Percentiles rank a stretch among this genome's conserved stretches.
phyloP scores from a whole-genome alignment of 768 basidiomycete species.

The Trametes coccinea region DNA sequence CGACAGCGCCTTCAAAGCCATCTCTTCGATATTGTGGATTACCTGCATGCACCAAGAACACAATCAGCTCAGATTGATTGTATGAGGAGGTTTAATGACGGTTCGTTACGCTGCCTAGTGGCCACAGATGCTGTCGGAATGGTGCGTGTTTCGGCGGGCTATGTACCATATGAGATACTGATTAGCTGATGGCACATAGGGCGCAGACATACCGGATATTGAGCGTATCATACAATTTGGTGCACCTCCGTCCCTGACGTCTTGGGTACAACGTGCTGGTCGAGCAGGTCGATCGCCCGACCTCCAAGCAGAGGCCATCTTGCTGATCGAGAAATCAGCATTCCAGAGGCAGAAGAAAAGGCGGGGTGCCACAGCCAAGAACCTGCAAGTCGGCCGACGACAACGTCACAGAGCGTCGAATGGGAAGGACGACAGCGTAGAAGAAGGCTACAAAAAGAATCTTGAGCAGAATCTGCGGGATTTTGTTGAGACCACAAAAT shows the following conservation, averaged over 20 bases:
- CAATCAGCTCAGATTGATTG: neutral
- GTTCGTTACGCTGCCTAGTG: neutral
- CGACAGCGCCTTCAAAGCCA: neutral
- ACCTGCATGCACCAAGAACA: neutral
- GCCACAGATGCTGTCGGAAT: neutral
- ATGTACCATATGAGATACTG: neutral
- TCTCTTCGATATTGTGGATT: neutral
- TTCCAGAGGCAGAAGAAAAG: neutral
- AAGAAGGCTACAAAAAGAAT: conserved; percentile 21
- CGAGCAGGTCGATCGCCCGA: conserved; percentile 9
- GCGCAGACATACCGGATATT: conserved; percentile 36
- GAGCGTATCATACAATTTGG: conserved; percentile 39
- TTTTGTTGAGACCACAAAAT: conserved; percentile 32
- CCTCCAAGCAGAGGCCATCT: neutral
- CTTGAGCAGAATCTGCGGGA: conserved; percentile 33
- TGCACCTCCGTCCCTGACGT: conserved; percentile 33
- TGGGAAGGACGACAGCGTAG: neutral
- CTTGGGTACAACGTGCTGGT: conserved; percentile 35
- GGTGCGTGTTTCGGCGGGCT: neutral
- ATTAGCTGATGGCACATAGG: neutral
- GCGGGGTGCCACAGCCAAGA: neutral
- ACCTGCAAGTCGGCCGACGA: no score
- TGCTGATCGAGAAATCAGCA: neutral
- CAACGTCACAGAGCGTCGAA: no score
- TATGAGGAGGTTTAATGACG: neutral